A percentile compares a stretch with the other conserved stretches of the same genome.
Evolutionary conservation across 345 rosid genomes (phyloP).

Genomic region (Brassica incana): DNA sequence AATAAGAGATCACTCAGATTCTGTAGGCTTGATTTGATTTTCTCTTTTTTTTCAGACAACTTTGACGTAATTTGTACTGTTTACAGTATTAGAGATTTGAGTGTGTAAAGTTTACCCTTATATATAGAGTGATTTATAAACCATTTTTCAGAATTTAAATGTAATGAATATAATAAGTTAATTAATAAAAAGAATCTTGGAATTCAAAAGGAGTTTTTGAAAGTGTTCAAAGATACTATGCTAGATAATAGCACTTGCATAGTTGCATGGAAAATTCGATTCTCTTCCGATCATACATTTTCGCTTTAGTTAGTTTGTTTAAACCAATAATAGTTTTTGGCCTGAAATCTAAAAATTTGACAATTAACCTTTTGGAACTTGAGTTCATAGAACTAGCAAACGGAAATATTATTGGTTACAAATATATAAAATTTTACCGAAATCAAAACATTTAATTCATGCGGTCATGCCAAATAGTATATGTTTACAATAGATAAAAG

Average conservation of each 20-base stretch:
- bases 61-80: slow-evolving; percentile 3
- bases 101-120: background rate
- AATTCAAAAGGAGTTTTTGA: slow-evolving; percentile 10
- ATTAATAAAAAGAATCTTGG: slow-evolving; percentile 4
- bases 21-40: slow-evolving; percentile 5
- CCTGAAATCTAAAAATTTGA: background rate
- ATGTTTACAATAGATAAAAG: too few relatives aligned
- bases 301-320: slow-evolving; percentile 14
- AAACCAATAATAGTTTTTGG: background rate
- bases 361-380: background rate
- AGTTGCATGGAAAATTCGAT: slow-evolving; percentile 32
- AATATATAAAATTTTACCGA: too few relatives aligned
- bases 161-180: background rate
- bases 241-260: slow-evolving; percentile 11
- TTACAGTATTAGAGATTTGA: background rate
- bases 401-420: too few relatives aligned
- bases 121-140: too few relatives aligned
- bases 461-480: too few relatives aligned
- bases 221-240: slow-evolving; percentile 39
- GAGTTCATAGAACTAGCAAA: background rate
- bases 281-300: slow-evolving; percentile 24
- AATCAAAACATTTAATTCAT: background rate
- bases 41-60: background rate
- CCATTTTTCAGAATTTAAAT: background rate
- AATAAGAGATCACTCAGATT: background rate